Conservation (phyloP, 2,329 filamentous ascomycete species). For the Verticillium nonalfalfae region DNA sequence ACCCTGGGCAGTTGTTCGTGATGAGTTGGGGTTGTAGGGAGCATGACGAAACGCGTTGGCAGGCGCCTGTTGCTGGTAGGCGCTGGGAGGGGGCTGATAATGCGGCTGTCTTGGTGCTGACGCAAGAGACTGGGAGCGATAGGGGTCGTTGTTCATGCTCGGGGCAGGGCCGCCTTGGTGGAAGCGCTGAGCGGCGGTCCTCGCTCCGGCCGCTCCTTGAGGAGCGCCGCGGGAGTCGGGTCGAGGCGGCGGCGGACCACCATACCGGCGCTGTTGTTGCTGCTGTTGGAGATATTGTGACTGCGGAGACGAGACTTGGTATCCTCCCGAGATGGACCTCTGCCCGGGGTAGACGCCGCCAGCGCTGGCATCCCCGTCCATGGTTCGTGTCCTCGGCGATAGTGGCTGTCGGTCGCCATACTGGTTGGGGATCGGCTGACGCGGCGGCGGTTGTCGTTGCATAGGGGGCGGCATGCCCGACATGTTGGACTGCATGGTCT, state of each 20-base stretch:
- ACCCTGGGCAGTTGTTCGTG: conserved; percentile 84
- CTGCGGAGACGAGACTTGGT: conserved; percentile 35
- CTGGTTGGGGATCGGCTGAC: conserved; percentile 33
- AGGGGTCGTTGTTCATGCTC: conserved; percentile 77
- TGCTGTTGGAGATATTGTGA: conserved; percentile 41
- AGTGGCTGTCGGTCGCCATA: conserved; percentile 26
- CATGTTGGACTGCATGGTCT: conserved; percentile 58
- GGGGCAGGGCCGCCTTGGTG: conserved; percentile 58
- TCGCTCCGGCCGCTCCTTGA: conserved; percentile 28
- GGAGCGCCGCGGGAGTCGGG: conserved; percentile 50
- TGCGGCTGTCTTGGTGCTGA: conserved; percentile 66
- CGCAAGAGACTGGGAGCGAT: conserved; percentile 90
- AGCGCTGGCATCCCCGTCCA: conserved; percentile 1
- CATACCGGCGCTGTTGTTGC: conserved; percentile 35
- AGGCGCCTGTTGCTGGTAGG: conserved; percentile 57
- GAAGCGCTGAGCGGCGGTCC: conserved; percentile 48
- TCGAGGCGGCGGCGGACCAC: conserved; percentile 41
- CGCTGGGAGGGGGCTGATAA: conserved; percentile 58
- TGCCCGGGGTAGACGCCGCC: conserved; percentile 30
- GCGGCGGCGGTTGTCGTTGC: conserved; percentile 59
- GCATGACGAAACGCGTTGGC: conserved; percentile 74
- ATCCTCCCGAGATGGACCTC: conserved; percentile 43
- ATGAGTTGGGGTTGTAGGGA: conserved; percentile 61
- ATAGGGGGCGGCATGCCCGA: conserved; percentile 56
- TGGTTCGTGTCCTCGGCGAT: conserved; percentile 31